phyloP scores from a whole-genome alignment of 2,329 filamentous ascomycete genomes.

The Pseudogymnoascus verrucosus region DNA sequence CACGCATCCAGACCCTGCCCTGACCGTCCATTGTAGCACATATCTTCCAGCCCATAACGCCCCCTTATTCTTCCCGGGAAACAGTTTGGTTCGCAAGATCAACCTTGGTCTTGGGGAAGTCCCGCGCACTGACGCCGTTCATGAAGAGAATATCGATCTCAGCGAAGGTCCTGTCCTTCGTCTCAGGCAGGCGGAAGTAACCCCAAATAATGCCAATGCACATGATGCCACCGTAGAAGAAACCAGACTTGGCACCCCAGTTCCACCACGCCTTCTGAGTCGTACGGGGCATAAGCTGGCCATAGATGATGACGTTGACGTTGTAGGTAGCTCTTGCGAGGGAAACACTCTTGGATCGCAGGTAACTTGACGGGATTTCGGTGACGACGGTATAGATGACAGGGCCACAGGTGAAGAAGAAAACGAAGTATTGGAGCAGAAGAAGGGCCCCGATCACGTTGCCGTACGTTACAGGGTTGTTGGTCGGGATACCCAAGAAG shows the following conservation, averaged over 20 bases:
- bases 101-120: constrained; percentile 30
- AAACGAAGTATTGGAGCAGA: constrained; percentile 31
- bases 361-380: constrained; percentile 33
- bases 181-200: constrained; percentile 37
- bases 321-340: constrained; percentile 32
- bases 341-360: constrained; percentile 33
- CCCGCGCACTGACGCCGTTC: constrained; percentile 30
- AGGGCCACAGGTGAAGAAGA: constrained; percentile 35
- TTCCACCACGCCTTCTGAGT: constrained; percentile 19
- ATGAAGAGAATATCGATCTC: constrained; percentile 38
- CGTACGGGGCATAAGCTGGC: constrained; percentile 20
- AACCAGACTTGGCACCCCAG: constrained; percentile 31
- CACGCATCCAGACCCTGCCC: not conserved
- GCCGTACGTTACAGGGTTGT: constrained; percentile 12
- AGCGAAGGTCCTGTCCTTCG: constrained; percentile 33
- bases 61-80: not conserved
- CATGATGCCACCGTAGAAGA: constrained; percentile 35
- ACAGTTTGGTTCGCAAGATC: constrained; percentile 16
- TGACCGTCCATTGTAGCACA: not conserved
- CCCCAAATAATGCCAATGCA: constrained; percentile 32
- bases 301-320: constrained; percentile 29
- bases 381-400: constrained; percentile 33
- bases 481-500: constrained; percentile 14
- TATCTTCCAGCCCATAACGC: not conserved
- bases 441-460: constrained; percentile 30